These are phyloP conservation scores for Hyphopichia buzzinii DNA, from an alignment of 1,139 yeast species.

Conservation along the genomic window DNA sequence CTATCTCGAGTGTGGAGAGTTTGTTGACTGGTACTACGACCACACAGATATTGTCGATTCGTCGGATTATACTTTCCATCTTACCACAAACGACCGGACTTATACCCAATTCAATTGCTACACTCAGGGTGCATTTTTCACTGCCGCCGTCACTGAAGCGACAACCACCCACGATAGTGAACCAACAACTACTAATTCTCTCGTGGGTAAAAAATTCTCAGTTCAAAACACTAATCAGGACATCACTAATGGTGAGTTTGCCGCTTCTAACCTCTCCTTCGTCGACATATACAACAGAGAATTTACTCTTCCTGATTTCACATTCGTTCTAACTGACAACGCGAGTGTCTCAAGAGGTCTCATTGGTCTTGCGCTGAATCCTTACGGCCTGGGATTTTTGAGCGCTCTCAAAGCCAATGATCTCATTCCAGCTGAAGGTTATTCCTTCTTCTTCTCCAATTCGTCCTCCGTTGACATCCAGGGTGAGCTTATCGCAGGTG, in stretches of 20 bases:
- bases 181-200: neutral
- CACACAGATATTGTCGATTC: too few relatives aligned
- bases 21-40: constrained; percentile 16
- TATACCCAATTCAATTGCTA: neutral
- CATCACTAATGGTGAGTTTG: constrained; percentile 18
- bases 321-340: constrained; percentile 26
- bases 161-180: neutral
- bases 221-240: neutral
- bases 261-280: constrained; percentile 23
- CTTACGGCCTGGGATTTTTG: constrained; percentile 42
- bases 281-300: constrained; percentile 11
- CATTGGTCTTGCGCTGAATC: constrained; percentile 47
- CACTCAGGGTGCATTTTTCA: neutral
- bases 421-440: constrained; percentile 46
- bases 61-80: neutral
- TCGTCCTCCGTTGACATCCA: constrained; percentile 12
- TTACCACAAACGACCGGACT: neutral
- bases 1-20: constrained; percentile 22
- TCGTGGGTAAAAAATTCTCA: neutral
- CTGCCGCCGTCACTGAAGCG: neutral
- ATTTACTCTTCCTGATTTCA: constrained; percentile 19
- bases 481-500: constrained; percentile 58
- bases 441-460: constrained; percentile 45
- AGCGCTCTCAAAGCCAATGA: constrained; percentile 28
- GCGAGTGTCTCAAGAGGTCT: constrained; percentile 30